These are phyloP conservation scores for Trichaptum fuscoviolaceum DNA, from an alignment of 768 basidiomycete genomes.

Conservation along the genomic window DNA sequence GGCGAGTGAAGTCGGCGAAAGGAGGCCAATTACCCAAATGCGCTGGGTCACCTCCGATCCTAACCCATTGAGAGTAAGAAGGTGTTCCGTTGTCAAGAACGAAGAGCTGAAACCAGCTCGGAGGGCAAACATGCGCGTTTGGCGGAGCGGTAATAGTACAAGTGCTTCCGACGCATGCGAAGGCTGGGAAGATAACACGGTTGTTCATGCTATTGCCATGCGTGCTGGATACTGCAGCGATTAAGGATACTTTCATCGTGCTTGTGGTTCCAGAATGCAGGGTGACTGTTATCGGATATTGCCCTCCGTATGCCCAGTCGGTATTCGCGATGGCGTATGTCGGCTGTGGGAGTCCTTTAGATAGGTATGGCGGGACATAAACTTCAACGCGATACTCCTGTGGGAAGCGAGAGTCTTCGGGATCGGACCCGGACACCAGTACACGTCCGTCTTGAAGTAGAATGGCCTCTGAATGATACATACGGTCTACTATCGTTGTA, in stretches of 20 bases:
- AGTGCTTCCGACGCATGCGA: conserved; percentile 60
- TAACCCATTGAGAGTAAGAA: conserved; percentile 66
- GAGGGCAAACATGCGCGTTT: conserved; percentile 62
- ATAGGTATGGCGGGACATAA: conserved; percentile 86
- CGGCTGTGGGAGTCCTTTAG: conserved; percentile 55
- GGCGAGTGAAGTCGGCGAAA: conserved; percentile 59
- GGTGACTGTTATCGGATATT: conserved; percentile 45
- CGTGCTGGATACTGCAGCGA: conserved; percentile 68
- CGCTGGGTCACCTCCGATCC: conserved; percentile 74
- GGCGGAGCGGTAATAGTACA: conserved; percentile 80
- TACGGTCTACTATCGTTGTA: conserved; percentile 63
- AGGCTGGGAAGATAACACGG: conserved; percentile 67
- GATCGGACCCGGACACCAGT: conserved; percentile 73
- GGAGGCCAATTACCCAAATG: conserved; percentile 69
- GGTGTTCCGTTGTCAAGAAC: conserved; percentile 76
- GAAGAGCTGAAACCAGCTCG: conserved; percentile 74
- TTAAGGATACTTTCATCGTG: conserved; percentile 56
- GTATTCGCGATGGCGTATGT: conserved; percentile 48
- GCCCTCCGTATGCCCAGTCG: conserved; percentile 59
- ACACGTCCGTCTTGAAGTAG: conserved; percentile 73
- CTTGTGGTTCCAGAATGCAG: conserved; percentile 35
- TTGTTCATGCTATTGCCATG: conserved; percentile 77
- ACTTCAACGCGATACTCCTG: conserved; percentile 77
- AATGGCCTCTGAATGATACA: conserved; percentile 77
- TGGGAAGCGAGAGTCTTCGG: conserved; percentile 53